These are phyloP conservation scores for Sideroxylon spinosum DNA, from an alignment of 179 eudicot genomes.

Conservation along the genomic window DNA sequence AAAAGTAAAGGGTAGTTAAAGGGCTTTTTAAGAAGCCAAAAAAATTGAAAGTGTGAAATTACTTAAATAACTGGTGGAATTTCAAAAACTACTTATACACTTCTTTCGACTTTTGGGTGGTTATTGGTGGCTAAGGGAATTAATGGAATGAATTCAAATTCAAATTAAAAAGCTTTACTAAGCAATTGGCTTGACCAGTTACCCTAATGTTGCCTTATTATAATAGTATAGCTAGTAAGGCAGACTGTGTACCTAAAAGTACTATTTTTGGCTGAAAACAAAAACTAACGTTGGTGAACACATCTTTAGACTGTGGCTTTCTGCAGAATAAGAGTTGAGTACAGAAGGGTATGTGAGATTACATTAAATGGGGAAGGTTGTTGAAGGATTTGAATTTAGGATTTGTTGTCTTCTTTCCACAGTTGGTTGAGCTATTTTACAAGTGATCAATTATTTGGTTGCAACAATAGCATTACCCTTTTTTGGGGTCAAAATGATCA, in stretches of 20 bases:
- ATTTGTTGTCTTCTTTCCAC: background rate
- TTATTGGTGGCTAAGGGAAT: no score
- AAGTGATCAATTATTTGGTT: background rate
- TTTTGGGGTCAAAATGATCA: background rate
- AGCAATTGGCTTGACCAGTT: no score
- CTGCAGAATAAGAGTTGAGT: background rate
- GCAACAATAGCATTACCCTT: background rate
- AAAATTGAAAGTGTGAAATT: no score
- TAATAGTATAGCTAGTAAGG: no score
- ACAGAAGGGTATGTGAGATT: background rate
- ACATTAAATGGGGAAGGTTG: background rate
- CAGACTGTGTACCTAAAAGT: background rate
- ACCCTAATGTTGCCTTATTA: no score
- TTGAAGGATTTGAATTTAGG: background rate
- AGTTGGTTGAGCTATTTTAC: background rate
- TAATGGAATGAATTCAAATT: no score
- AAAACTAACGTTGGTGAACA: background rate
- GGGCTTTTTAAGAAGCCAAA: no score
- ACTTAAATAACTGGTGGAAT: no score
- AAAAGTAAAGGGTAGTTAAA: no score
- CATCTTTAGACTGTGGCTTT: slow-evolving; percentile 8
- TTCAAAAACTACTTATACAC: no score
- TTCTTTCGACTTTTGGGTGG: no score
- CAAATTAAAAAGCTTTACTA: no score
- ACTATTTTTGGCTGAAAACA: background rate